Conservation (phyloP, 805 yeast genomes). For the Suhomyces sp. region DNA sequence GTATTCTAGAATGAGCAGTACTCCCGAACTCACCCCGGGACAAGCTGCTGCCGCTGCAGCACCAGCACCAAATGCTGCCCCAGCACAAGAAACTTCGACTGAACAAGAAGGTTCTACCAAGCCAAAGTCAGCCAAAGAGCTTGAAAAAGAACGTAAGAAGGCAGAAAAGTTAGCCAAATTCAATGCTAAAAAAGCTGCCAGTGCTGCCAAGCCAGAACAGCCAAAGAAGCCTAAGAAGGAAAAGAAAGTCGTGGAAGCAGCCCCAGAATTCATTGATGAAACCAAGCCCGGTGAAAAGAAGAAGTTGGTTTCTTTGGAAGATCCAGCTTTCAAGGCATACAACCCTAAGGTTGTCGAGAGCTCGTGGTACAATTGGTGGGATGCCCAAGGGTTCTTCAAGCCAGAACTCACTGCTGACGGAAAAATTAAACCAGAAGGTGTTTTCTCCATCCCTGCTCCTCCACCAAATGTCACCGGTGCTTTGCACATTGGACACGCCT, state of each 20-base stretch:
- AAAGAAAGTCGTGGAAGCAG: constrained; percentile 65
- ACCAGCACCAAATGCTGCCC: constrained; percentile 16
- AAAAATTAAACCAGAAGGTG: constrained; percentile 73
- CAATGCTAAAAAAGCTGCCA: constrained; percentile 72
- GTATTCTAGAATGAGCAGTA: constrained; percentile 10
- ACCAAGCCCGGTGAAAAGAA: constrained; percentile 93
- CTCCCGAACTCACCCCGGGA: constrained; percentile 6
- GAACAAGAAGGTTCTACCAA: constrained; percentile 29
- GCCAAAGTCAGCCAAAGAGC: constrained; percentile 72
- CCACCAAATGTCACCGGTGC: constrained; percentile 99
- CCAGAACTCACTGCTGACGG: constrained; percentile 83
- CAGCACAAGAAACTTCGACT: constrained; percentile 13
- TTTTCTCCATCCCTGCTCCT: constrained; percentile 93
- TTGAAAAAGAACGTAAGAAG: constrained; percentile 83
- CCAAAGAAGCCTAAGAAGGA: constrained; percentile 66
- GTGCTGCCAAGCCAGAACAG: constrained; percentile 39
- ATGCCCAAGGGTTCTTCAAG: constrained; percentile 77
- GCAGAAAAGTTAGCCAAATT: constrained; percentile 87
- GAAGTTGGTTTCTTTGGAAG: constrained; percentile 79
- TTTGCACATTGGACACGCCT: constrained; percentile 96
- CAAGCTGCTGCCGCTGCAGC: constrained; percentile 11
- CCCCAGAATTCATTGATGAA: constrained; percentile 81
- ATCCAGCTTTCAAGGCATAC: constrained; percentile 91
- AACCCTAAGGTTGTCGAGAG: constrained; percentile 91
- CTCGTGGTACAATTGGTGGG: constrained; percentile 99